Evolutionary conservation across 176 grass and related monocot species (phyloP).

Genomic region (Alopecurus myosuroides): DNA sequence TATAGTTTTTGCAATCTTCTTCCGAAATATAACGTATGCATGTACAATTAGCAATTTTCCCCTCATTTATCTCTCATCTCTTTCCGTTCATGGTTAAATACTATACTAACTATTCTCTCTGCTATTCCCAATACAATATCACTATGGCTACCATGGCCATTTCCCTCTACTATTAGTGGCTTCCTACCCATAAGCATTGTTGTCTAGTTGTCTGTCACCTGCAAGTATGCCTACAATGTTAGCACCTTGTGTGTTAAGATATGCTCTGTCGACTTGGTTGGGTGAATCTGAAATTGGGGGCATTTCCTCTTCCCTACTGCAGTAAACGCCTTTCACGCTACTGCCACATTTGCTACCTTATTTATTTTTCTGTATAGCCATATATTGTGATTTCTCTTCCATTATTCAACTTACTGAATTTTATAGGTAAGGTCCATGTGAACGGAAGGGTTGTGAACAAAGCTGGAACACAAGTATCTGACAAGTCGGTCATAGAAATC

Average conservation of each 20-base stretch:
- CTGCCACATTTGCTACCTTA: conserved; percentile 1
- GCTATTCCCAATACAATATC: not conserved
- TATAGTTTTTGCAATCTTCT: too few species aligned
- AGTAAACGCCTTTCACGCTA: not conserved
- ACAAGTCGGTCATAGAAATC: conserved; percentile 88
- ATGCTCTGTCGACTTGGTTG: not conserved
- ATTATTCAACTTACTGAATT: conserved; percentile 15
- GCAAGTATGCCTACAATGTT: not conserved
- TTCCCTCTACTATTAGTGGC: not conserved
- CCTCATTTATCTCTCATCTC: not conserved
- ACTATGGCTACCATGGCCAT: not conserved
- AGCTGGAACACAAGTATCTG: conserved; percentile 91
- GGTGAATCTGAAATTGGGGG: not conserved
- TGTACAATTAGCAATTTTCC: not conserved
- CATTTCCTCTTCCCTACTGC: not conserved
- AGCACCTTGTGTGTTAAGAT: not conserved
- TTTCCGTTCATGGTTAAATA: not conserved
- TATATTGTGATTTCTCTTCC: not conserved
- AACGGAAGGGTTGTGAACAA: conserved; percentile 83
- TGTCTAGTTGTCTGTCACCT: not conserved
- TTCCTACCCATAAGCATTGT: not conserved
- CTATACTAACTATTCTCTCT: not conserved
- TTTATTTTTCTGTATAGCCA: not conserved
- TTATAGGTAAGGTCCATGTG: conserved; percentile 88
- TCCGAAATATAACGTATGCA: too few species aligned